A percentile compares a stretch with the other conserved stretches of the same genome.
Evolutionary conservation across 2,329 filamentous ascomycete species (phyloP).

Genomic region (Colletotrichum magnum): DNA sequence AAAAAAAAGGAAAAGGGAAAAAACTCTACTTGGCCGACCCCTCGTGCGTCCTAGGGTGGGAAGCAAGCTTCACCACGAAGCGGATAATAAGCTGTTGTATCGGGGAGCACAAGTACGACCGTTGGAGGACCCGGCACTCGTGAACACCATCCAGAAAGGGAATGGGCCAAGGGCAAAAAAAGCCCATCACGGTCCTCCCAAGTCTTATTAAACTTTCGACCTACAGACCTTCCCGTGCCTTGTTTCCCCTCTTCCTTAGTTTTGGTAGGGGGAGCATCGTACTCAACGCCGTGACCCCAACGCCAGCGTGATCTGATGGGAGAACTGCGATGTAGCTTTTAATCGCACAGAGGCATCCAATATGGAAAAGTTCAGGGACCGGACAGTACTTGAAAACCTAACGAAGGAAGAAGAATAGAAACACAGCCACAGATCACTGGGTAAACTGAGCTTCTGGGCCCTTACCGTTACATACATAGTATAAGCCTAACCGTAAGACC

Average conservation of each 20-base stretch:
- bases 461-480: too few relatives aligned
- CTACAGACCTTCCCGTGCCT: not conserved
- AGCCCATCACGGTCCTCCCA: constrained; percentile 27
- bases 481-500: not conserved
- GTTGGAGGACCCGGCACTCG: not conserved
- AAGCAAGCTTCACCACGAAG: constrained; percentile 22
- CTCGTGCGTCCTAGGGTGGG: not conserved
- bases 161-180: constrained; percentile 23
- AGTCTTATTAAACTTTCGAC: constrained; percentile 15
- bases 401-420: too few relatives aligned
- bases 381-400: too few relatives aligned
- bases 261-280: too few relatives aligned
- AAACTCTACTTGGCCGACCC: not conserved
- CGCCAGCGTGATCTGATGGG: too few relatives aligned
- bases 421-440: too few relatives aligned
- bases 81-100: constrained; percentile 24
- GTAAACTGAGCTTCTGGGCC: too few relatives aligned
- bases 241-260: not conserved
- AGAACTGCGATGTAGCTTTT: too few relatives aligned
- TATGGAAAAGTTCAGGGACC: too few relatives aligned
- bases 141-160: constrained; percentile 14
- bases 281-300: too few relatives aligned
- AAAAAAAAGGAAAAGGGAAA: not conserved
- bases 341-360: too few relatives aligned
- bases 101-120: not conserved